Conservation (phyloP, 768 basidiomycete genomes). For the Phaeolepiota aurea region DNA sequence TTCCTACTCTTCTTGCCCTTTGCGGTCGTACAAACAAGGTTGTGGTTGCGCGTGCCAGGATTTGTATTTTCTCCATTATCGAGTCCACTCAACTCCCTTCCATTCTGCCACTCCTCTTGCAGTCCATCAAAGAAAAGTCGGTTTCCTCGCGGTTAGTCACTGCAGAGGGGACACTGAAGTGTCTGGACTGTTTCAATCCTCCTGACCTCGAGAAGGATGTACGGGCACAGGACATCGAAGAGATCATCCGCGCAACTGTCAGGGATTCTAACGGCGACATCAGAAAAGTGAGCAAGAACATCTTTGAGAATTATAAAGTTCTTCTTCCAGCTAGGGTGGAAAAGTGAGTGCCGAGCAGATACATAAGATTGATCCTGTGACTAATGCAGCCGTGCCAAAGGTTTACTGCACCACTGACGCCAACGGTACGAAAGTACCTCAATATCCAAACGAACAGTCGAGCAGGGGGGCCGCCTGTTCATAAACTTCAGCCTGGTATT, state of each 20-base stretch:
- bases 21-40: slow-evolving; percentile 78
- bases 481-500: no score
- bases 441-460: slow-evolving; percentile 33
- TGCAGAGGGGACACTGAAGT: slow-evolving; percentile 57
- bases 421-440: slow-evolving; percentile 70
- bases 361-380: no score
- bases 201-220: slow-evolving; percentile 69
- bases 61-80: slow-evolving; percentile 52
- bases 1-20: slow-evolving; percentile 60
- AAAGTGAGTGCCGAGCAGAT: no score
- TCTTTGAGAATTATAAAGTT: slow-evolving; percentile 71
- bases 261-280: slow-evolving; percentile 73
- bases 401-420: slow-evolving; percentile 66
- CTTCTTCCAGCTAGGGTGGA: slow-evolving; percentile 63
- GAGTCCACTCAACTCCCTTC: slow-evolving; percentile 59
- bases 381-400: no score
- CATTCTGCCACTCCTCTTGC: slow-evolving; percentile 53
- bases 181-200: slow-evolving; percentile 70
- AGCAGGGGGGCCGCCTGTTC: no score
- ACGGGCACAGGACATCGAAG: slow-evolving; percentile 59
- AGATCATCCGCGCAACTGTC: slow-evolving; percentile 55
- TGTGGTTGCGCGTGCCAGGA: slow-evolving; percentile 55
- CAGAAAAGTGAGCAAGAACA: slow-evolving; percentile 55
- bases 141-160: slow-evolving; percentile 51
- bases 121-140: slow-evolving; percentile 62